These are phyloP conservation scores for Pseudophaeomoniella oleicola DNA, from an alignment of 2,329 filamentous ascomycete genomes.

Conservation along the genomic window DNA sequence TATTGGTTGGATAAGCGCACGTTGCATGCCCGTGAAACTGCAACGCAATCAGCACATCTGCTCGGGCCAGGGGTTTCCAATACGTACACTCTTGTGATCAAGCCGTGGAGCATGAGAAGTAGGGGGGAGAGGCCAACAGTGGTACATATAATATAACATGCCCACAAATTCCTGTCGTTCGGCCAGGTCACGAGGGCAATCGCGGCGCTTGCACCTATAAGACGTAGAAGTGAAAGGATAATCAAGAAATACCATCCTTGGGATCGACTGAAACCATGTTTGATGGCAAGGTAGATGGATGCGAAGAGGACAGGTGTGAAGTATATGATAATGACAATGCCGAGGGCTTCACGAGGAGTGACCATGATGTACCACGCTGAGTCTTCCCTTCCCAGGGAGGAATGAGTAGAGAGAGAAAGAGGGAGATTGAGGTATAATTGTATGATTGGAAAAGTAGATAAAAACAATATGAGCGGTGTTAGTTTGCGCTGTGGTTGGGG, in stretches of 20 bases:
- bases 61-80: no score
- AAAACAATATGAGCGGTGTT: no score
- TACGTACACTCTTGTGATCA: slow-evolving; percentile 23
- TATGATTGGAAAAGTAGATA: no score
- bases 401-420: no score
- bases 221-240: slow-evolving; percentile 36
- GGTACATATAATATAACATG: slow-evolving; percentile 26
- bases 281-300: slow-evolving; percentile 16
- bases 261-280: slow-evolving; percentile 24
- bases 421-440: no score
- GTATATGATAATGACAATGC: slow-evolving; percentile 19
- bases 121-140: slow-evolving; percentile 35
- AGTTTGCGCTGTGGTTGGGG: no score
- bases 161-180: slow-evolving; percentile 20
- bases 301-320: slow-evolving; percentile 20
- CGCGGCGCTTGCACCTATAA: slow-evolving; percentile 35
- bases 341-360: slow-evolving; percentile 7
- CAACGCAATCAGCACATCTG: no score
- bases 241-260: slow-evolving; percentile 40
- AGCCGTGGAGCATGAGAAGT: slow-evolving; percentile 29
- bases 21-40: no score
- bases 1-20: no score
- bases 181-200: slow-evolving; percentile 34
- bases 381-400: no score
- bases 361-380: slow-evolving; percentile 4